Evolutionary conservation across 345 rosid genomes (phyloP).

Genomic region (Leavenworthia alabamica): DNA sequence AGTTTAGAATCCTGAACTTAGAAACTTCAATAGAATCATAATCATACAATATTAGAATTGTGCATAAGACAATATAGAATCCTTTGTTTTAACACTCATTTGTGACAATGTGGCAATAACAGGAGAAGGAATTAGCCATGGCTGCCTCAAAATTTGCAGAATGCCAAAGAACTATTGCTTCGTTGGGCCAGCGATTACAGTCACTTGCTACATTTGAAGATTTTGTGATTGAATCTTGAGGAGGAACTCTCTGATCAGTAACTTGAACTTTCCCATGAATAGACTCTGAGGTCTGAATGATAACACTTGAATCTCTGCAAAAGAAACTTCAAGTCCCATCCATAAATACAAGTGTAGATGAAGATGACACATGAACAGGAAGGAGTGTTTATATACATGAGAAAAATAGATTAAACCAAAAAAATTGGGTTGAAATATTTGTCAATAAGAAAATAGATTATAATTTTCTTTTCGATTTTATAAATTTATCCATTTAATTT

Average conservation of each 20-base stretch:
- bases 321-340: not conserved
- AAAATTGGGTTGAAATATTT: slow-evolving; percentile 24
- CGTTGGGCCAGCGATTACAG: slow-evolving; percentile 54
- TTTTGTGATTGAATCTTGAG: slow-evolving; percentile 38
- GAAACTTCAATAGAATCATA: no score
- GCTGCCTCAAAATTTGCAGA: slow-evolving; percentile 71
- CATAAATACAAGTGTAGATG: slow-evolving; percentile 10
- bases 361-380: not conserved
- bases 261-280: not conserved
- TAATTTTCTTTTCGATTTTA: slow-evolving; percentile 3
- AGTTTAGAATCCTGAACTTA: no score
- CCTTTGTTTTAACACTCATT: not conserved
- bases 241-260: slow-evolving; percentile 22
- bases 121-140: slow-evolving; percentile 65
- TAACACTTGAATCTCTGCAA: slow-evolving; percentile 4
- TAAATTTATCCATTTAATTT: slow-evolving; percentile 13
- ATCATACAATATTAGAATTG: no score
- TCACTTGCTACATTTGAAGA: slow-evolving; percentile 61
- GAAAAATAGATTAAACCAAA: no score
- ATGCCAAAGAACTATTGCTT: slow-evolving; percentile 82
- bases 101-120: slow-evolving; percentile 24
- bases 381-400: no score
- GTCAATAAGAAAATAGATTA: slow-evolving; percentile 4
- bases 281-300: no score
- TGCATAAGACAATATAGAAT: no score